Evolutionary conservation across 2,329 filamentous ascomycete genomes (phyloP).

Genomic region (Fusarium luffae): DNA sequence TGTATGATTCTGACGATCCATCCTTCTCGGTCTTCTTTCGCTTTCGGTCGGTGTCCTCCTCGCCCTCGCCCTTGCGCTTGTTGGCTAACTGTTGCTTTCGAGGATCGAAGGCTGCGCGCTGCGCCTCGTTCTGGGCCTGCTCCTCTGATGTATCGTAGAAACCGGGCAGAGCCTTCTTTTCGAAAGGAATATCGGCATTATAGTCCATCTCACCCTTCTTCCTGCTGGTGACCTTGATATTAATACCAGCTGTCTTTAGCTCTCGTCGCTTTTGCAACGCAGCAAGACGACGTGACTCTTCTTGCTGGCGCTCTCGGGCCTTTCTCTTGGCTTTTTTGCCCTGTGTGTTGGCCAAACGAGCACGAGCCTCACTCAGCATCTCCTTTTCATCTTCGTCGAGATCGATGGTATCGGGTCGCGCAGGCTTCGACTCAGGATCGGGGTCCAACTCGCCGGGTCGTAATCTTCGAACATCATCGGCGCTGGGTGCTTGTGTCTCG

Average conservation of each 20-base stretch:
- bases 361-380: conserved; percentile 97
- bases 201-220: conserved; percentile 99
- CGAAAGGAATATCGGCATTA: conserved; percentile 98
- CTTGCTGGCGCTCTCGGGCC: conserved; percentile 92
- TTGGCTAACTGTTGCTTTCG: conserved; percentile 89
- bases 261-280: conserved; percentile 94
- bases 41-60: conserved; percentile 83
- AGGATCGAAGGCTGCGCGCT: conserved; percentile 88
- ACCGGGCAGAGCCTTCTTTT: conserved; percentile 86
- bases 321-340: conserved; percentile 99
- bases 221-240: conserved; percentile 91
- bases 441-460: conserved; percentile 94
- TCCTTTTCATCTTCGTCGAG: conserved; percentile 99
- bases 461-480: conserved; percentile 89
- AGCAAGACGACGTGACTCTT: conserved; percentile 90
- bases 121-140: conserved; percentile 80
- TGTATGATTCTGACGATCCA: conserved; percentile 78
- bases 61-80: conserved; percentile 95
- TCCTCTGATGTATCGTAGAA: conserved; percentile 96
- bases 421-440: conserved; percentile 97
- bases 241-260: conserved; percentile 97
- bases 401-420: conserved; percentile 95
- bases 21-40: conserved; percentile 90
- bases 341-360: conserved; percentile 95
- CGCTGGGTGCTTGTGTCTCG: conserved; percentile 87